These are phyloP conservation scores for Ligustrum vulgare DNA, from an alignment of 257 asterid genomes.

Conservation along the genomic window DNA sequence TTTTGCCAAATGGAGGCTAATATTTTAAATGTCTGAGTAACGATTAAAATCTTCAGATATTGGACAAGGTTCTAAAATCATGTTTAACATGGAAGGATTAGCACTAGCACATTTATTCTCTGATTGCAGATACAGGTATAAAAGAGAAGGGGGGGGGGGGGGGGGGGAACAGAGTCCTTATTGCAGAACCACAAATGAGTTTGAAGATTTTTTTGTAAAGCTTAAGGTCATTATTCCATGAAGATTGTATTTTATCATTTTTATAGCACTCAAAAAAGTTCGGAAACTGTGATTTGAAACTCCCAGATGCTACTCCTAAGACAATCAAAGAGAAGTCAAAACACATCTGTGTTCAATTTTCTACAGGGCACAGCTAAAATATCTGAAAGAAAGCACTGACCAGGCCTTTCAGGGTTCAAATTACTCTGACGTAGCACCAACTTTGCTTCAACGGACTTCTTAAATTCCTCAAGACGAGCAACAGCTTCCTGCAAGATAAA, in stretches of 20 bases:
- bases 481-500: conserved; percentile 73
- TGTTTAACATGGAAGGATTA: not conserved
- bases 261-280: not conserved
- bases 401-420: conserved; percentile 93
- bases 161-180: not conserved
- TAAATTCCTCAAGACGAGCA: conserved; percentile 90
- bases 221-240: not conserved
- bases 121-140: not conserved
- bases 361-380: not conserved
- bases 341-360: not conserved
- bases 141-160: not conserved
- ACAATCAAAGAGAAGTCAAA: not conserved
- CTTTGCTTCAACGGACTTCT: conserved; percentile 82
- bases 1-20: not conserved
- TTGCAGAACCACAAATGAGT: not conserved
- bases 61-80: not conserved
- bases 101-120: not conserved
- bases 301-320: not conserved
- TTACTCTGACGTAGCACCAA: conserved; percentile 72
- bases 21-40: not conserved
- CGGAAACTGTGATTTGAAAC: not conserved
- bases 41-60: not conserved
- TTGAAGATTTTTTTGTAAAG: not conserved
- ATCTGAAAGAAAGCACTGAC: conserved; percentile 37
- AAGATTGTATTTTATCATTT: not conserved